Base-by-base conservation (phyloP, 805 yeast genomes). In the Saccharomycopsis sp. region DNA sequence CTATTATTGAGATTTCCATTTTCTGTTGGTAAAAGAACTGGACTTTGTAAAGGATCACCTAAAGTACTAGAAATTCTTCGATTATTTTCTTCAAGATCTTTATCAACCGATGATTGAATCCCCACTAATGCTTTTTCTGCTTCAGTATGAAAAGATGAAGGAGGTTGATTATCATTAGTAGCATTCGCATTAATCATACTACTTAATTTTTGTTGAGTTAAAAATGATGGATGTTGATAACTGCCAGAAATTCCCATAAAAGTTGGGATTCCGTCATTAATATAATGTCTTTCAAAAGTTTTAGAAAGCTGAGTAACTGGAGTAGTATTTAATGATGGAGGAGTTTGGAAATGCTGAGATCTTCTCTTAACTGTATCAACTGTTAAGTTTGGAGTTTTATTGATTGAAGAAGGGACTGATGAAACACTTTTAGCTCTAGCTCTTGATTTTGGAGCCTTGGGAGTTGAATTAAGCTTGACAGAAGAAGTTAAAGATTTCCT, bases 21-120 rank as follows among this genome's bases (percentile, higher is more conserved):
- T 14, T 41, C 45, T 5, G 32, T 41, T 13, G 41, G 39, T 17
- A 42, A 29, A 12, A 42, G 40, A 31, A 42, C 46, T 15, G 46
- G 42, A 10, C 40, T 31, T 25, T 42, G 46, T 38, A 42, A 42
- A 4, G 46, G 46, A 19, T 40, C 36, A 8, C 26, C 26, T 3
- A 31, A 14, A 19, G 12, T 21, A 8, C 30, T 29, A 13, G 15
- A 15, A 18, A 23, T 21, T 12, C 27, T 3, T 13, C 34, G 21
- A 23, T 26, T 17, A 13, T 8, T 10, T 23, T 23, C 26, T 23
- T 30, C 23, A 10, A 14, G 5, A 15, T 40, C 44, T 14, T 34
- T 32, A 21, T 26, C 43, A 31, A 37, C 29, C 5, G 19, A n/a
- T 15, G 31, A 4, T 14, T 32, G 42, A 10, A 40, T 20, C 8